A percentile compares a stretch with the other conserved stretches of the same genome.
These are phyloP conservation scores for Ophiocordyceps sinensis DNA, from an alignment of 2,329 filamentous ascomycete genomes.

Conservation along the genomic window DNA sequence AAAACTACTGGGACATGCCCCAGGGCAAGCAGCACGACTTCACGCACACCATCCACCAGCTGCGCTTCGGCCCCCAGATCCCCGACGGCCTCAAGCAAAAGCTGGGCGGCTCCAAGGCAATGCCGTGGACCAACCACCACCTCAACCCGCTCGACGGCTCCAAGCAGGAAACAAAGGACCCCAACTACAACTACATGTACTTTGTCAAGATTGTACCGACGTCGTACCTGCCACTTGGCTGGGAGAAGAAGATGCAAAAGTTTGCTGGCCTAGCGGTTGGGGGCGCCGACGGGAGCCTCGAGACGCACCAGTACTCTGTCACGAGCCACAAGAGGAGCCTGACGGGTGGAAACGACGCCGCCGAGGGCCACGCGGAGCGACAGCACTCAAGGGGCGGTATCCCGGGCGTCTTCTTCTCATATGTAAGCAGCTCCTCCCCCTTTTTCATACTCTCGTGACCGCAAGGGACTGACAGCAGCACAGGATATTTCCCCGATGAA, in stretches of 20 bases:
- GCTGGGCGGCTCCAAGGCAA: slow-evolving; percentile 33
- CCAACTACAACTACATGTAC: slow-evolving; percentile 95
- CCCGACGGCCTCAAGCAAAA: slow-evolving; percentile 55
- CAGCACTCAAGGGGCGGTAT: slow-evolving; percentile 84
- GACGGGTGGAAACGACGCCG: slow-evolving; percentile 65
- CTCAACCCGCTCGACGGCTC: slow-evolving; percentile 79
- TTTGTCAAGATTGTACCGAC: slow-evolving; percentile 98
- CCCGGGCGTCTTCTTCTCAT: slow-evolving; percentile 96
- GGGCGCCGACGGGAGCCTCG: slow-evolving; percentile 61
- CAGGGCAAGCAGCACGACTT: slow-evolving; percentile 67
- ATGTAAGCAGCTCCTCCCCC: slow-evolving; percentile 46
- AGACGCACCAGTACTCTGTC: slow-evolving; percentile 97
- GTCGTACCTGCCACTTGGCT: slow-evolving; percentile 83
- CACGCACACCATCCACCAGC: slow-evolving; percentile 72
- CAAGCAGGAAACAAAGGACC: slow-evolving; percentile 61
- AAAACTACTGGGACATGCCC: slow-evolving; percentile 77
- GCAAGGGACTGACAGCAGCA: neutral
- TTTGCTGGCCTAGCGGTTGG: slow-evolving; percentile 25
- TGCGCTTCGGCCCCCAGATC: slow-evolving; percentile 86
- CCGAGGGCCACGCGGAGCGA: slow-evolving; percentile 84
- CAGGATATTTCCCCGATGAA: slow-evolving; percentile 99
- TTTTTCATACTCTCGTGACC: neutral
- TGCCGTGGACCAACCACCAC: slow-evolving; percentile 76
- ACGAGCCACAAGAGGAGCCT: slow-evolving; percentile 91
- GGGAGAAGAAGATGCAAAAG: slow-evolving; percentile 45